phyloP scores from a whole-genome alignment of 1,284 basidiomycete species.

The Jaminaea rosea region DNA sequence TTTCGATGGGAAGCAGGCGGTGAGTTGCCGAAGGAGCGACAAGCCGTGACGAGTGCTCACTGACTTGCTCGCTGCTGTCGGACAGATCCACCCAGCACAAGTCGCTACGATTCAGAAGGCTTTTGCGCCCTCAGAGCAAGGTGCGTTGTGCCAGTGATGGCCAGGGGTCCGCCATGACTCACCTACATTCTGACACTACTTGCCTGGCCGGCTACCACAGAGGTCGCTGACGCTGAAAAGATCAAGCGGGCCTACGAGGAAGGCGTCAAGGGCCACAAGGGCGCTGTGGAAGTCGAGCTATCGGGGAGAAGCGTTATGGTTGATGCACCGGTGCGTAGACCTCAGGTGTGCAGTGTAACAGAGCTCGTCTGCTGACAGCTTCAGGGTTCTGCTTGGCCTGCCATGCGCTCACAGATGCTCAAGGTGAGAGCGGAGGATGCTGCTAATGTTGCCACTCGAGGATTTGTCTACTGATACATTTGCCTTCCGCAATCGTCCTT shows the following conservation, averaged over 20 bases:
- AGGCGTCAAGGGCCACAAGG: conserved; percentile 50
- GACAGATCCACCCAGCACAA: conserved; percentile 72
- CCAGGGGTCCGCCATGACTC: neutral
- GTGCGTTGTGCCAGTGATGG: conserved; percentile 47
- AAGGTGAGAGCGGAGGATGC: neutral
- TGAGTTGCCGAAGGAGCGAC: neutral
- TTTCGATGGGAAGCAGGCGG: conserved; percentile 58
- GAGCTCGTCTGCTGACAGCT: neutral
- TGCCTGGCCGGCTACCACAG: conserved; percentile 49
- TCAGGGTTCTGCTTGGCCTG: neutral
- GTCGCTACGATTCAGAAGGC: conserved; percentile 66
- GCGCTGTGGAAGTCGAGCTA: conserved; percentile 59
- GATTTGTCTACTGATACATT: too few species aligned
- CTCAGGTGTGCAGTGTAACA: neutral
- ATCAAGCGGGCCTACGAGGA: conserved; percentile 54
- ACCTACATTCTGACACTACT: neutral
- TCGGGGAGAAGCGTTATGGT: conserved; percentile 56
- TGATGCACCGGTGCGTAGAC: conserved; percentile 83
- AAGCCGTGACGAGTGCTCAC: too few species aligned
- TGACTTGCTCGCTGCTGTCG: neutral
- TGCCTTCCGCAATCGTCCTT: too few species aligned
- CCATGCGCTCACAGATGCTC: neutral
- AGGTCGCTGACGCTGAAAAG: conserved; percentile 66
- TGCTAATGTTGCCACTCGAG: conserved; percentile 8
- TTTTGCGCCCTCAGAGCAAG: conserved; percentile 66